phyloP scores from a whole-genome alignment of 306 rosid genomes.

The Pyrus pyrifolia region DNA sequence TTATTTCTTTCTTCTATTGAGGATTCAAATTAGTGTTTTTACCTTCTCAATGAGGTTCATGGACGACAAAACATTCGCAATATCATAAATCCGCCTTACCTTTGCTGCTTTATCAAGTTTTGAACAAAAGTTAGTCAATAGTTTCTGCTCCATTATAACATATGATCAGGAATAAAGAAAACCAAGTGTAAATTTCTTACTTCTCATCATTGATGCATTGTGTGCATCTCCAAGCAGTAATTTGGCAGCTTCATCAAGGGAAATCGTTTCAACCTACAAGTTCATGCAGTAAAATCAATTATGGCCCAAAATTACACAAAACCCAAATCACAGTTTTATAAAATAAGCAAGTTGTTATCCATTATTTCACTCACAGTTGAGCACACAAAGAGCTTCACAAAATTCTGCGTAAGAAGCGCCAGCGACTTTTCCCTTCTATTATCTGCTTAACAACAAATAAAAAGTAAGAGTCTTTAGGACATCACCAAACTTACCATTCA shows the following conservation, averaged over 20 bases:
- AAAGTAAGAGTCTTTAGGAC: background rate
- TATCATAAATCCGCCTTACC: slow-evolving; percentile 92
- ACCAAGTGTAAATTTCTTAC: slow-evolving; percentile 21
- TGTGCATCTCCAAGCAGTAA: slow-evolving; percentile 79
- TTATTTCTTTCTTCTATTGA: background rate
- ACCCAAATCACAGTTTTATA: background rate
- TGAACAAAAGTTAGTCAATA: slow-evolving; percentile 2
- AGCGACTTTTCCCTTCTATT: slow-evolving; percentile 81
- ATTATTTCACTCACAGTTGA: slow-evolving; percentile 49
- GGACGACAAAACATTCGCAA: slow-evolving; percentile 86
- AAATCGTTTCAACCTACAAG: slow-evolving; percentile 53
- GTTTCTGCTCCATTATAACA: background rate
- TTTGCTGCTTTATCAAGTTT: slow-evolving; percentile 53
- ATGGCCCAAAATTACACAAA: background rate
- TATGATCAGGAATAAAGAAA: background rate
- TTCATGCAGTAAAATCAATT: slow-evolving; percentile 3
- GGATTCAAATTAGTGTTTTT: background rate
- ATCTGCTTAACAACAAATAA: slow-evolving; percentile 33
- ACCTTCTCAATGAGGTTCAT: slow-evolving; percentile 91
- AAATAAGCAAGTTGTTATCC: background rate
- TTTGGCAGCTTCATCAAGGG: slow-evolving; percentile 92
- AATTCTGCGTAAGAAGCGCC: slow-evolving; percentile 85
- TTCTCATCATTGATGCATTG: slow-evolving; percentile 70
- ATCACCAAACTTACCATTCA: background rate
- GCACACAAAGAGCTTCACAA: slow-evolving; percentile 88